phyloP scores from a whole-genome alignment of 208 protist genomes.

The Wallacemonas sp. region DNA sequence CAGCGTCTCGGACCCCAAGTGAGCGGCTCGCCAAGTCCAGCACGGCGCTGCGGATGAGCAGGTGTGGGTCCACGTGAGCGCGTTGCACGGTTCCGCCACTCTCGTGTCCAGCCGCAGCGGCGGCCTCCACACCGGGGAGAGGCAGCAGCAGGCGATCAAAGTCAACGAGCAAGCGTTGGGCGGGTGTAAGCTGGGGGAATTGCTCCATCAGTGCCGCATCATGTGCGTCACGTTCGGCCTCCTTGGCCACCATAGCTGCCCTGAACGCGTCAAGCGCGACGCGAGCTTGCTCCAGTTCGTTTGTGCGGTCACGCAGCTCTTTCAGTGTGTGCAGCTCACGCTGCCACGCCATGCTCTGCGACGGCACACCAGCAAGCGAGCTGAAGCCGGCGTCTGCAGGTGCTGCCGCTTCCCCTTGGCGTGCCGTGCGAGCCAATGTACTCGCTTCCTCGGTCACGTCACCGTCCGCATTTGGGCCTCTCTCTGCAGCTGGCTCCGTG shows the following conservation, averaged over 20 bases:
- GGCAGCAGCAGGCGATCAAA: constrained; percentile 38
- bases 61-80: neutral
- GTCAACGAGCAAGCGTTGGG: constrained; percentile 33
- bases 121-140: neutral
- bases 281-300: constrained; percentile 16
- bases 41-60: constrained; percentile 1
- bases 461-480: no score
- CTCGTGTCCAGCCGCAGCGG: neutral
- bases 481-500: no score
- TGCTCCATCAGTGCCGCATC: neutral
- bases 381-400: no score
- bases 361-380: neutral
- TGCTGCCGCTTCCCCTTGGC: no score
- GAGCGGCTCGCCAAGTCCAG: neutral
- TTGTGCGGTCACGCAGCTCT: constrained; percentile 22
- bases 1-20: no score
- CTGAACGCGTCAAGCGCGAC: constrained; percentile 13
- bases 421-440: no score
- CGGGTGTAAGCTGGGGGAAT: constrained; percentile 20
- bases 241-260: neutral
- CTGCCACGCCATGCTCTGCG: neutral
- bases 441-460: no score
- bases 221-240: neutral
- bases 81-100: neutral
- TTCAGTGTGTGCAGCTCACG: constrained; percentile 20